phyloP scores from a whole-genome alignment of 805 yeast genomes.

The Cyberlindnera americana region DNA sequence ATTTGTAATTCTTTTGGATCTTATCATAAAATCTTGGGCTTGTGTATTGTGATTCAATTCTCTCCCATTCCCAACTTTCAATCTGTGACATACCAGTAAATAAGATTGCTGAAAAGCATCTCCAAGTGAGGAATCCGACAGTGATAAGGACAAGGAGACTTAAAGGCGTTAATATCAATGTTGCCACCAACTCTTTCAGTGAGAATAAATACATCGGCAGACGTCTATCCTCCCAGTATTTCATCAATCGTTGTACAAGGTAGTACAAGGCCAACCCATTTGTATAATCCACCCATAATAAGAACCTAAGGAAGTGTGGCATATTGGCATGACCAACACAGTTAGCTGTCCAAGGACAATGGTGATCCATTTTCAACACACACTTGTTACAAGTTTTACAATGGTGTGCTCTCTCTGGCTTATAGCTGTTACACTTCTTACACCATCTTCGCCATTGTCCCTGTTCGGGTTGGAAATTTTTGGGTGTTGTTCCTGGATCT shows the following conservation, averaged over 20 bases:
- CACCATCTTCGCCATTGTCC: constrained; percentile 69
- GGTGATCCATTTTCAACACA: constrained; percentile 90
- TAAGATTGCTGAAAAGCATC: constrained; percentile 56
- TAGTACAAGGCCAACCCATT: constrained; percentile 45
- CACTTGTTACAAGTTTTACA: constrained; percentile 73
- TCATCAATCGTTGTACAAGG: constrained; percentile 36
- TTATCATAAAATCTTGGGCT: constrained; percentile 51
- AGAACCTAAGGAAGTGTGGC: constrained; percentile 77
- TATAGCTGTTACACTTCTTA: constrained; percentile 62
- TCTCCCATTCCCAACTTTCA: constrained; percentile 88
- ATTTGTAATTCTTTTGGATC: constrained; percentile 41
- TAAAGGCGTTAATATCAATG: constrained; percentile 51
- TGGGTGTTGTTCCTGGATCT: constrained; percentile 68
- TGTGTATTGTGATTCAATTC: constrained; percentile 64
- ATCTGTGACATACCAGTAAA: constrained; percentile 79
- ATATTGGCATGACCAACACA: constrained; percentile 80
- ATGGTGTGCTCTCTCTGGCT: constrained; percentile 85
- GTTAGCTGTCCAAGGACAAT: constrained; percentile 90
- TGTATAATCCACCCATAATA: constrained; percentile 58
- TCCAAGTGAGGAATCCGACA: constrained; percentile 51
- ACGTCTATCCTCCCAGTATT: constrained; percentile 45
- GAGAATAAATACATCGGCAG: constrained; percentile 55
- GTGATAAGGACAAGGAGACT: constrained; percentile 59
- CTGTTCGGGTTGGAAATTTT: constrained; percentile 37
- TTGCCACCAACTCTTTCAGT: constrained; percentile 49